Evolutionary conservation across 2,329 filamentous ascomycete genomes (phyloP), one percentile per base, ranked within the genome.

Genomic region (Aulographum hederae): DNA sequence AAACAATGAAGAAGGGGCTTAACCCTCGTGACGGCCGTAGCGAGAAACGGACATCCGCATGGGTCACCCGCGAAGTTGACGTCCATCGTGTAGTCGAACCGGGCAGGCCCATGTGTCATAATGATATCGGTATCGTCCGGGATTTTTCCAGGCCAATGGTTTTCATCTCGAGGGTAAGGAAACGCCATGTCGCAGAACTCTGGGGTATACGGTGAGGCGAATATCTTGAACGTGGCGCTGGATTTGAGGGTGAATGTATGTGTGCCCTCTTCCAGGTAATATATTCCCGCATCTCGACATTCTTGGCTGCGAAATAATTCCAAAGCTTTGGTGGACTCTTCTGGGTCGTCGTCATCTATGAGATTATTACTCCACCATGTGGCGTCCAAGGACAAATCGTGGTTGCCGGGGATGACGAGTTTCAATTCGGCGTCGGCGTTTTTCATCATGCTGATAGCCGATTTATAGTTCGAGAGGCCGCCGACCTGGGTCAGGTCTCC

Each of bases 1-100:
- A 69, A 71, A 43, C 65, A 70, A 42, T 69, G 63, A 3, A 71
- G 38, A 5, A 44, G 43, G 2, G 67, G 66, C 18, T 48, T 51
- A 1, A 57, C 52, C 0, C 43, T 41, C 2, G 54, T 50, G 0
- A 70, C 41, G 0, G 66, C 61, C 0, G 43, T 44, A 32, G 67
- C 58, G 3, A 72, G 53, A 11, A 53, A 37, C 0, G 41, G 39
- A 36, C 62, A 62, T 14, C 67, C 63, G n/a, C 21, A 25, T 8
- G 21, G 8, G 8, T 25, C 21, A n/a, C 21, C n/a, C n/a, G 8
- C 21, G 8, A 8, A n/a, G n/a, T 25, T 25, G 21, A 25, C 8
- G 21, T 25, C 21, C 8, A 25, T 8, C 8, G 21, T 25, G 21
- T 25, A 25, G 8, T 25, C 21, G 14, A 51, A 53, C 13, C 30